phyloP scores from a whole-genome alignment of 257 asterid genomes.

The Solanum clarkiae region DNA sequence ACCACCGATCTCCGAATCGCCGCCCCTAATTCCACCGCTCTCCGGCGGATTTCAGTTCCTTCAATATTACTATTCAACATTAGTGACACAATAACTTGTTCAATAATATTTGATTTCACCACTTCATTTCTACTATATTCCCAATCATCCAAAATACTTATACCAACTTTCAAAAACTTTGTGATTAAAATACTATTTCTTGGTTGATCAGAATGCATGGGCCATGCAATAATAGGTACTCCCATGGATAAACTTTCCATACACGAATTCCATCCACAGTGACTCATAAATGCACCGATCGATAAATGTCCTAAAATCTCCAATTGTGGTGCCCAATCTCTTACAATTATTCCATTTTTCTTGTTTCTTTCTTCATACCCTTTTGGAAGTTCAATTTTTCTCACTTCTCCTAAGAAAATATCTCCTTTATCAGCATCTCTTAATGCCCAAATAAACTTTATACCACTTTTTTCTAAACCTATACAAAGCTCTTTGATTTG shows the following conservation, averaged over 20 bases:
- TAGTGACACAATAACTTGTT: slow-evolving; percentile 10
- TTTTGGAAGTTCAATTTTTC: slow-evolving; percentile 1
- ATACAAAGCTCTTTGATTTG: slow-evolving; percentile 31
- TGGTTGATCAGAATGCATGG: slow-evolving; percentile 65
- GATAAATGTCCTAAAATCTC: slow-evolving; percentile 33
- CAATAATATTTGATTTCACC: slow-evolving; percentile 11
- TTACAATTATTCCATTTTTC: slow-evolving; percentile 28
- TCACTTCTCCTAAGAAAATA: not conserved
- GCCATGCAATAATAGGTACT: slow-evolving; percentile 57
- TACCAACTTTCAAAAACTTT: slow-evolving; percentile 22
- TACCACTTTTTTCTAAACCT: slow-evolving; percentile 26
- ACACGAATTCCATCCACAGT: slow-evolving; percentile 65
- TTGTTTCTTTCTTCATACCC: slow-evolving; percentile 34
- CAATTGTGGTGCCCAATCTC: slow-evolving; percentile 57
- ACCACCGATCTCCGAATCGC: slow-evolving; percentile 24
- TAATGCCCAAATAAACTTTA: slow-evolving; percentile 33
- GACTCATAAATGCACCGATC: slow-evolving; percentile 44
- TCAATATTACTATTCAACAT: slow-evolving; percentile 19
- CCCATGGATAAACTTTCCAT: slow-evolving; percentile 52
- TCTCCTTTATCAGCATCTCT: slow-evolving; percentile 32
- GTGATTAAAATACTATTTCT: slow-evolving; percentile 32
- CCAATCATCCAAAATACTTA: slow-evolving; percentile 23
- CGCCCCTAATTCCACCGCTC: slow-evolving; percentile 29
- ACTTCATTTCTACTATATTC: slow-evolving; percentile 6
- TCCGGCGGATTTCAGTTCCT: slow-evolving; percentile 26